Conservation (phyloP, 225 moss, liverwort and hornwort species). For the Asterella californica region DNA sequence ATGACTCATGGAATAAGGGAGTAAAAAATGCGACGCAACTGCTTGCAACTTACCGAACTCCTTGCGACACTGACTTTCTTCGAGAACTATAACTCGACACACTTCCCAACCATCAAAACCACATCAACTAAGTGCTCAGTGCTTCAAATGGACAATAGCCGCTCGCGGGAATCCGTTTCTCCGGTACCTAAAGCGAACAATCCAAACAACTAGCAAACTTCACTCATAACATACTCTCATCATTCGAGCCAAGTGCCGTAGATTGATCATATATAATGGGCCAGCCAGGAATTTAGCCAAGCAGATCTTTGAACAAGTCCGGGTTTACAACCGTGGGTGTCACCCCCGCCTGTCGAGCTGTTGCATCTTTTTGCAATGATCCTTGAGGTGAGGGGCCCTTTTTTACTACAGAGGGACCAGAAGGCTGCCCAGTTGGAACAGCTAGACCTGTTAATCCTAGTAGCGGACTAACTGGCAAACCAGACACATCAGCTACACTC, state of each 20-base stretch:
- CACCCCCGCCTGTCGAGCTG: slow-evolving; percentile 67
- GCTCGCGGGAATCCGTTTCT: not conserved
- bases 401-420: slow-evolving; percentile 28
- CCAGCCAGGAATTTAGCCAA: slow-evolving; percentile 44
- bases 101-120: not conserved
- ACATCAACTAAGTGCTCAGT: not conserved
- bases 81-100: not conserved
- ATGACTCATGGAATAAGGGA: not conserved
- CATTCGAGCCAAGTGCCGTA: not conserved
- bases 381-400: slow-evolving; percentile 62
- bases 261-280: slow-evolving; percentile 5
- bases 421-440: slow-evolving; percentile 24
- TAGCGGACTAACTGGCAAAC: slow-evolving; percentile 42
- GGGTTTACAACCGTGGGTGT: slow-evolving; percentile 66
- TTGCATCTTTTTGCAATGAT: slow-evolving; percentile 70
- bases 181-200: not conserved
- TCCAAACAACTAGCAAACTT: slow-evolving; percentile 1
- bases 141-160: not conserved
- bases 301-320: slow-evolving; percentile 80
- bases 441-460: slow-evolving; percentile 43
- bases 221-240: slow-evolving; percentile 7
- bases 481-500: slow-evolving; percentile 39
- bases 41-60: not conserved
- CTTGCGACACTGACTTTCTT: not conserved
- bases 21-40: not conserved